Base-by-base conservation (phyloP, 2,329 filamentous ascomycete genomes). In the Davidsoniella australis region DNA sequence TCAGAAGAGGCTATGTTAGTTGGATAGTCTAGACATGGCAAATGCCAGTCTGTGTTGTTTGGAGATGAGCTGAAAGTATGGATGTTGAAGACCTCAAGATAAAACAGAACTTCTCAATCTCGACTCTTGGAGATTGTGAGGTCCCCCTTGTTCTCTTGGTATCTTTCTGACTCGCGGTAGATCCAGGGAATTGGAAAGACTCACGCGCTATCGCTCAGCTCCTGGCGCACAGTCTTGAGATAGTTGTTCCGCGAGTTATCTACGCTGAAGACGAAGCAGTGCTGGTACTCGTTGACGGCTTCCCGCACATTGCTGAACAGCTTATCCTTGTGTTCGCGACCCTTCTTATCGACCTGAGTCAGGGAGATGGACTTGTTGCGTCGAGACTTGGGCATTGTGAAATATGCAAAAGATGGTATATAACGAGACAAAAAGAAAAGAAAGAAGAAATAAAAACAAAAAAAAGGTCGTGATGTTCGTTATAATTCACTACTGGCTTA, bases 241-340 rank as follows among this genome's bases (percentile, higher is more conserved):
- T 94, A 88, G 58, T 81, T 93, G 70, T 98, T 98, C 64, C 91
- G 86, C 86, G 94, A 94, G 71, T 96, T 95, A 63, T 94, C 85
- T 58, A 98, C 81, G 60, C 76, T 76, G 65, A 98, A 94, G 62
- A 95, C 85, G 68, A 93, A 93, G 68, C 89, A 83, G 72, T 89
- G 79, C 66, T 87, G 77, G 72, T 89, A 94, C 61, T 85, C 71
- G 62, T 87, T 82, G 53, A 93, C 73, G 60, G 80, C 80, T 63
- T 88, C 81, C 64, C 87, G 86, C 56, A 98, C 82, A 64, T 85
- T 86, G 66, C 82, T 72, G 69, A 89, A 94, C 55, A 96, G 81
- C 61, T 82, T 80, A 61, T 88, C 77, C 65, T 88, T 88, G 66
- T 95, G 83, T 70, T 94, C 93, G 67, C 84, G 82, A 55, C 78